phyloP scores from a whole-genome alignment of 2,329 filamentous ascomycete species.

The Colletotrichum acutatum region DNA sequence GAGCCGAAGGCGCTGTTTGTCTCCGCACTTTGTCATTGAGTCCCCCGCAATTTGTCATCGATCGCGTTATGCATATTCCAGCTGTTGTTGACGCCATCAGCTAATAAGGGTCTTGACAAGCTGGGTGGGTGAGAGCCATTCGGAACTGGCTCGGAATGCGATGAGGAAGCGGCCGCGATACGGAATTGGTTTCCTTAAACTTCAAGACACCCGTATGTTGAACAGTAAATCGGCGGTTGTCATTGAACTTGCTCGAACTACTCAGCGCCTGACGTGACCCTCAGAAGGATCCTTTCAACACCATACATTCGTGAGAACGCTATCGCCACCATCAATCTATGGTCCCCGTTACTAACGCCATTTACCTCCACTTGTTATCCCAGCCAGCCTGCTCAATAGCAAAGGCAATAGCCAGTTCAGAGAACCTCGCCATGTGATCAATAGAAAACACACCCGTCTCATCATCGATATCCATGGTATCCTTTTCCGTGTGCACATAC shows the following conservation, averaged over 20 bases:
- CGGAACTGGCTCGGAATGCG: neutral
- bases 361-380: constrained; percentile 51
- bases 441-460: constrained; percentile 51
- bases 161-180: neutral
- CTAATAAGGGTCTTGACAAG: neutral
- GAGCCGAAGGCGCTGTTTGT: neutral
- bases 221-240: too few species aligned
- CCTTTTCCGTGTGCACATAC: constrained; percentile 49
- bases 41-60: constrained; percentile 33
- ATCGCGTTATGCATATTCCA: neutral
- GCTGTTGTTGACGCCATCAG: neutral
- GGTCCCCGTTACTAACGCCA: neutral
- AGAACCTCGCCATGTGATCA: constrained; percentile 53
- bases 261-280: too few species aligned
- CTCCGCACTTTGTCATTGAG: constrained; percentile 21
- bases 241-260: neutral
- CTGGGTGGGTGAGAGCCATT: neutral
- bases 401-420: constrained; percentile 52
- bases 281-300: accelerated
- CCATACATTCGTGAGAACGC: neutral
- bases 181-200: too few species aligned
- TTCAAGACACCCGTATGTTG: too few species aligned
- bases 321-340: neutral
- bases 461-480: constrained; percentile 51
- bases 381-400: constrained; percentile 52